Conservation (phyloP, 208 protist species). For the Leishmania lainsoni region DNA sequence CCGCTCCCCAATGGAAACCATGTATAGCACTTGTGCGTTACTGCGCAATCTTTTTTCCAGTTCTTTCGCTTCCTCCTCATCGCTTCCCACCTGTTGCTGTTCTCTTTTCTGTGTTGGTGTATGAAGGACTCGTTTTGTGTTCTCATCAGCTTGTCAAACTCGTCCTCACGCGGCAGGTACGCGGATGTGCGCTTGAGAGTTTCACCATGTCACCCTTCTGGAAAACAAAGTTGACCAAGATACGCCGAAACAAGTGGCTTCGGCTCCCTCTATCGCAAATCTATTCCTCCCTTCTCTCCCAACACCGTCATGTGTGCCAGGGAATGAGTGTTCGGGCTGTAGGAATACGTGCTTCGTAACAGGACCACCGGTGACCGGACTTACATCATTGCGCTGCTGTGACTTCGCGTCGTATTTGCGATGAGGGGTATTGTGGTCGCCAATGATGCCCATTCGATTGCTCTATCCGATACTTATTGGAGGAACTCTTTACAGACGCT, state of each 20-base stretch:
- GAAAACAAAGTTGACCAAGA: not conserved
- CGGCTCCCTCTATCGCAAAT: not conserved
- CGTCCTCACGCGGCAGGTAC: not conserved
- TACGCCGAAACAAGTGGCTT: not conserved
- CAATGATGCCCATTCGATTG: not conserved
- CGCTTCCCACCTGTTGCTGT: not conserved
- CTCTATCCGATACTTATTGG: not conserved
- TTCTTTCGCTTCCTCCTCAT: not conserved
- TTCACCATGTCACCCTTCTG: not conserved
- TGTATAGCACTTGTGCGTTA: not conserved
- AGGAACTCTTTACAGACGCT: not conserved
- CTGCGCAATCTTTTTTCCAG: not conserved
- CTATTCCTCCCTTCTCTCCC: not conserved
- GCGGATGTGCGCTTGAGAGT: not conserved
- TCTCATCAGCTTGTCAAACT: not conserved
- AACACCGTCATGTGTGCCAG: not conserved
- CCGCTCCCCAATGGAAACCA: not conserved
- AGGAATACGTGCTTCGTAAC: not conserved
- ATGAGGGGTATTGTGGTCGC: not conserved
- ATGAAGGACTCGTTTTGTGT: not conserved
- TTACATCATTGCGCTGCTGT: not conserved
- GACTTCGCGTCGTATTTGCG: not conserved
- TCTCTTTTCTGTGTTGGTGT: not conserved
- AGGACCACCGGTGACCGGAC: not conserved
- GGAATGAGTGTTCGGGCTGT: not conserved